phyloP scores from a whole-genome alignment of 768 basidiomycete species.

The Agaricus sinodeliciosus region DNA sequence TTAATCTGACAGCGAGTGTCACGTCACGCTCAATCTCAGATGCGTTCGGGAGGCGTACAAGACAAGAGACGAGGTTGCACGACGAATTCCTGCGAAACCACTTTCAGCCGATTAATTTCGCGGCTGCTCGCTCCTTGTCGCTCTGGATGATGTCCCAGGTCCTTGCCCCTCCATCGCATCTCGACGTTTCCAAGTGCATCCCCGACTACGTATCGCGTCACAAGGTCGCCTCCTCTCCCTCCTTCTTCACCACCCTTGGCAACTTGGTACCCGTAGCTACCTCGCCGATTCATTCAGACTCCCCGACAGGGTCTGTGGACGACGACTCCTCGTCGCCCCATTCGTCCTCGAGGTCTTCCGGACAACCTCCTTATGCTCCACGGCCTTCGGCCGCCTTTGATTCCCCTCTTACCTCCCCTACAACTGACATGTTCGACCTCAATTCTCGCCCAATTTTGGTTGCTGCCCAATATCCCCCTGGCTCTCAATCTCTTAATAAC shows the following conservation, averaged over 20 bases:
- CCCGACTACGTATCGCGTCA: conserved; percentile 11
- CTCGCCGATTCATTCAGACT: conserved; percentile 20
- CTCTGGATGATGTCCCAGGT: conserved; percentile 22
- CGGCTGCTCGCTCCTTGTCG: neutral
- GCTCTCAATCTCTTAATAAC: conserved; percentile 18
- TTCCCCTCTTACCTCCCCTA: conserved; percentile 21
- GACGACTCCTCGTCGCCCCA: conserved; percentile 25
- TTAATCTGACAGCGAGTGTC: conserved; percentile 19
- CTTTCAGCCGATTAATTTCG: neutral
- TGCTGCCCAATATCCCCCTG: conserved; percentile 8
- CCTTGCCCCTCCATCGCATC: conserved; percentile 14
- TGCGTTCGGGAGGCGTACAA: conserved; percentile 16
- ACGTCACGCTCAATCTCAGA: conserved; percentile 29
- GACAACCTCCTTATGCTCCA: conserved; percentile 25
- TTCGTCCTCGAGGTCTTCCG: conserved; percentile 22
- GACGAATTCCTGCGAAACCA: conserved; percentile 4
- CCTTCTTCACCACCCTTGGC: conserved; percentile 19
- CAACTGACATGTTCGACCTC: conserved; percentile 11
- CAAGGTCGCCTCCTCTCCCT: conserved; percentile 10
- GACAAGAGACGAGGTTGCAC: conserved; percentile 10
- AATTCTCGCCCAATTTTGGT: conserved; percentile 17
- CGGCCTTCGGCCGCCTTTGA: conserved; percentile 23
- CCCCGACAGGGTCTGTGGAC: conserved; percentile 28
- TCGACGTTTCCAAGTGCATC: conserved; percentile 17
- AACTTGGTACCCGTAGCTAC: conserved; percentile 17